phyloP scores from a whole-genome alignment of 345 rosid genomes.

The Populus deltoides region DNA sequence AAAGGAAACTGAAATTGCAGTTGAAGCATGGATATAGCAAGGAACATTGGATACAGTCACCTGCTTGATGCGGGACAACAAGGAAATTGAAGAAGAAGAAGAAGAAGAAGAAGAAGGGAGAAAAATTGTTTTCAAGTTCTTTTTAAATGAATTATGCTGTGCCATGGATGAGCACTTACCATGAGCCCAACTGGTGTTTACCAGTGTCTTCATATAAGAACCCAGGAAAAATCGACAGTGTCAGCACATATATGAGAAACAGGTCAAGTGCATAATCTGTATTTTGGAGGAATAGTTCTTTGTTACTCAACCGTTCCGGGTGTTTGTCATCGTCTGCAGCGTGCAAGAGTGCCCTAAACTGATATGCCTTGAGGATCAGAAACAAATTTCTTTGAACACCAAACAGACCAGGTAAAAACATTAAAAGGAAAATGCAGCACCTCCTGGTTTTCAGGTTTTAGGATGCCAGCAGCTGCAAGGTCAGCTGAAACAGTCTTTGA shows the following conservation, averaged over 20 bases:
- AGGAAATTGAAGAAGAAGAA: too few species aligned
- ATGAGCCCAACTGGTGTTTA: slow-evolving; percentile 49
- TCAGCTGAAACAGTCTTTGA: slow-evolving; percentile 75
- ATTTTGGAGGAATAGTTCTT: slow-evolving; percentile 51
- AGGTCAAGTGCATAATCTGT: slow-evolving; percentile 65
- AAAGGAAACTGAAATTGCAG: too few species aligned
- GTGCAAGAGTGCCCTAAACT: slow-evolving; percentile 30
- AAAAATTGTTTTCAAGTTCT: too few species aligned
- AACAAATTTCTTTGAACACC: background rate
- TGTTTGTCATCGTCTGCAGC: slow-evolving; percentile 32
- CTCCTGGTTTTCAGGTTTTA: slow-evolving; percentile 26
- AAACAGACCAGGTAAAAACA: background rate
- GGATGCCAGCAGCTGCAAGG: slow-evolving; percentile 85
- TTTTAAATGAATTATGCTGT: too few species aligned
- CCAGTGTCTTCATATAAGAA: slow-evolving; percentile 83
- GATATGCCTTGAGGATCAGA: background rate
- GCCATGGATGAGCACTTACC: slow-evolving; percentile 33
- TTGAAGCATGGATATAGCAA: too few species aligned
- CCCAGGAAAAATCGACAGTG: slow-evolving; percentile 80
- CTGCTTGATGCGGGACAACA: too few species aligned
- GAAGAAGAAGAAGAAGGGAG: too few species aligned
- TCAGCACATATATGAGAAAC: slow-evolving; percentile 58
- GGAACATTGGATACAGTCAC: too few species aligned
- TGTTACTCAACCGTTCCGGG: slow-evolving; percentile 50
- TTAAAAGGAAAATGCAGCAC: background rate